Evolutionary conservation across 345 rosid species (phyloP).

Genomic region (Salix dunnii): DNA sequence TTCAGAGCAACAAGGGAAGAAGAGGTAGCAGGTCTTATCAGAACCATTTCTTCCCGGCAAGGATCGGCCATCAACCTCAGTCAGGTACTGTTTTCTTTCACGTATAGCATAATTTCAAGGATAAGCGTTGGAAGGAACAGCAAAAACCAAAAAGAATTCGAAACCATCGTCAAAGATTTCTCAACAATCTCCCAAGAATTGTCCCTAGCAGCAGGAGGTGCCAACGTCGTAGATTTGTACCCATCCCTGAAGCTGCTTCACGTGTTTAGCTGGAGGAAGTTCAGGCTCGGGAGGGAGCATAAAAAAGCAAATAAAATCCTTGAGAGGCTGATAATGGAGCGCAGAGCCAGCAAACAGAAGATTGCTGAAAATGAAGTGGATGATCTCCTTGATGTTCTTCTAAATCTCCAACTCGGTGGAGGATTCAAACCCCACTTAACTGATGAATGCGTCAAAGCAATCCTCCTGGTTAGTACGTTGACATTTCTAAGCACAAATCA

Average conservation of each 20-base stretch:
- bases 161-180: not conserved
- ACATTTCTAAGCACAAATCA: not conserved
- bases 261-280: not conserved
- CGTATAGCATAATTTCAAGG: not conserved
- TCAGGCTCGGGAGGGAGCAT: not conserved
- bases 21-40: not conserved
- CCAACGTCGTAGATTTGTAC: not conserved
- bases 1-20: conserved; percentile 9
- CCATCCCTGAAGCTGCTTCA: not conserved
- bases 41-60: not conserved
- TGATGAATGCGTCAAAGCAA: not conserved
- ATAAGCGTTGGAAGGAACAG: not conserved
- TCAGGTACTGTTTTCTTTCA: not conserved
- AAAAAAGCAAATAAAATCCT: not conserved
- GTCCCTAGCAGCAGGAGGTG: not conserved
- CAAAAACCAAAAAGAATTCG: not conserved
- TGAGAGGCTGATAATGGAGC: not conserved
- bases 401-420: not conserved
- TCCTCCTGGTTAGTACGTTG: not conserved
- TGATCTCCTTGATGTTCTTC: not conserved
- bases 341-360: not conserved
- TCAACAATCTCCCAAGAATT: not conserved
- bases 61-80: not conserved
- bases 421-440: not conserved
- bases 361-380: not conserved